phyloP scores from a whole-genome alignment of 2,329 filamentous ascomycete species.

The Ceratocystiopsis brevicomis region DNA sequence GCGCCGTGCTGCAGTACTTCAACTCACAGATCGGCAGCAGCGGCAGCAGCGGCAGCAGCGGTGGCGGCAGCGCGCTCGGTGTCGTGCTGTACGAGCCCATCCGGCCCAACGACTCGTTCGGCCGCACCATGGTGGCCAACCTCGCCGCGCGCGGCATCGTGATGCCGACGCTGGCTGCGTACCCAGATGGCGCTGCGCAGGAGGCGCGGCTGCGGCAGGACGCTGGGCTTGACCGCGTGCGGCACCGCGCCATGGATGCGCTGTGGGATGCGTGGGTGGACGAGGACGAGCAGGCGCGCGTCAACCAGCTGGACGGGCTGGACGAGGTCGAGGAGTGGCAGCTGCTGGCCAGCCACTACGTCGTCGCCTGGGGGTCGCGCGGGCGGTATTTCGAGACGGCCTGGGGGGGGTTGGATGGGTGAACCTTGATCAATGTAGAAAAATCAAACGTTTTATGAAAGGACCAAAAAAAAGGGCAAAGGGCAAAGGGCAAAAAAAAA shows the following conservation, averaged over 20 bases:
- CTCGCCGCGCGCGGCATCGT: conserved; percentile 63
- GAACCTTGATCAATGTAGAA: too few species aligned
- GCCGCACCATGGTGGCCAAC: conserved; percentile 81
- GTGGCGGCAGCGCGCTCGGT: conserved; percentile 11
- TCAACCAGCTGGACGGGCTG: conserved; percentile 65
- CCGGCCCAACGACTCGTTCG: conserved; percentile 66
- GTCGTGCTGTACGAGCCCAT: conserved; percentile 82
- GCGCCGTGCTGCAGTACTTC: conserved; percentile 47
- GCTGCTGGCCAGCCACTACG: conserved; percentile 72
- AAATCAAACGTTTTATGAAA: too few species aligned
- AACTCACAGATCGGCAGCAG: conserved; percentile 22
- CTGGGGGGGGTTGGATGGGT: conserved; percentile 12
- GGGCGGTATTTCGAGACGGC: conserved; percentile 21
- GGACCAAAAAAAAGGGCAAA: too few species aligned
- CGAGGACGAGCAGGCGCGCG: conserved; percentile 53
- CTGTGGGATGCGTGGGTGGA: conserved; percentile 64
- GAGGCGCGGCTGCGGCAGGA: conserved; percentile 37
- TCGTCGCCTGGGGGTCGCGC: conserved; percentile 74
- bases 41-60: conserved; percentile 22
- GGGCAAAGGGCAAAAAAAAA: too few species aligned
- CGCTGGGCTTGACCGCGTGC: conserved; percentile 40
- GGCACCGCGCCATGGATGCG: conserved; percentile 26
- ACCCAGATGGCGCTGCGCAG: conserved; percentile 50
- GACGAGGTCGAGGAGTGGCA: conserved; percentile 95
- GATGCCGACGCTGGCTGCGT: conserved; percentile 64